These are phyloP conservation scores for Rhizophagus prolifer DNA, from an alignment of 192 early-diverging fungal genomes.

Conservation along the genomic window DNA sequence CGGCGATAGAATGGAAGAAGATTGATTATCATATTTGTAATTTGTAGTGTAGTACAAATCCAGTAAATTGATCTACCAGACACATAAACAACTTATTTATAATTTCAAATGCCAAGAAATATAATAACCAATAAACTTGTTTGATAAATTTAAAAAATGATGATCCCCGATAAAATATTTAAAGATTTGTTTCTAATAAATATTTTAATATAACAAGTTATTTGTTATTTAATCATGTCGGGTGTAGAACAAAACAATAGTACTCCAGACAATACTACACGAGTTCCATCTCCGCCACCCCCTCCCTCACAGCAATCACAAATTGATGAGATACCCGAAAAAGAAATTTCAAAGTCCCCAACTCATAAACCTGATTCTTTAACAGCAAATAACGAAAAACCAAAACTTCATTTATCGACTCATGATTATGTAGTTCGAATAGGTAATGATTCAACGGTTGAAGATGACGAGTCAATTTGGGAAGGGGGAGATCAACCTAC, in stretches of 20 bases:
- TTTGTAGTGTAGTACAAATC: background rate
- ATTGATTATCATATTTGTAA: background rate
- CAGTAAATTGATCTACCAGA: background rate
- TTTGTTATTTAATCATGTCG: background rate
- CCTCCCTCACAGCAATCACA: background rate
- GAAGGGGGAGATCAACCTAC: background rate
- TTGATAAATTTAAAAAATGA: background rate
- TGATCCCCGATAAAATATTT: background rate
- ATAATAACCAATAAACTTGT: no score
- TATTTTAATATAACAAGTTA: no score
- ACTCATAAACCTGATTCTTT: background rate
- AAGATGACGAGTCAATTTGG: background rate
- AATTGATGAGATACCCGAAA: no score
- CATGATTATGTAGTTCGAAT: background rate
- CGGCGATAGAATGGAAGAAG: constrained; percentile 30
- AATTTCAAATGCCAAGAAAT: background rate
- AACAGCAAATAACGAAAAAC: background rate
- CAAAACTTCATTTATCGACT: background rate
- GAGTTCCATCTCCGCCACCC: background rate
- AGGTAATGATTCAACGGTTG: background rate
- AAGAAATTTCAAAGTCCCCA: background rate
- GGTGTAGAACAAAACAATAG: background rate
- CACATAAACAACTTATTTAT: background rate
- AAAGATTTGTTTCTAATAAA: no score
- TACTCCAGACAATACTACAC: background rate